These are phyloP conservation scores for Solanum neorickii DNA, from an alignment of 257 asterid genomes.

Conservation along the genomic window DNA sequence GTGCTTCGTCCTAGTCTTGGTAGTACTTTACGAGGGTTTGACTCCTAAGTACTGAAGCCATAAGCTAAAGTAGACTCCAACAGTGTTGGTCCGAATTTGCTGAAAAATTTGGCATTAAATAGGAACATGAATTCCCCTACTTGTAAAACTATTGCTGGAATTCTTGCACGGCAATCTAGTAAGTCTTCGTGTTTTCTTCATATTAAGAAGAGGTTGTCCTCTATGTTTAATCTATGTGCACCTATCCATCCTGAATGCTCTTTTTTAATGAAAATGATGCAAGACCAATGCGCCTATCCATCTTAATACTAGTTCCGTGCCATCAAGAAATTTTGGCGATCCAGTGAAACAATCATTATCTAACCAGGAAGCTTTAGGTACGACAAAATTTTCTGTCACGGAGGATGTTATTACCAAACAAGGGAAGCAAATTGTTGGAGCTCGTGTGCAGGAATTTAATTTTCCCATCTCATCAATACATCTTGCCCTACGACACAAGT, in stretches of 20 bases:
- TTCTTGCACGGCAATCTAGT: not conserved
- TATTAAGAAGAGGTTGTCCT: not conserved
- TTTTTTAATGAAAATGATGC: not conserved
- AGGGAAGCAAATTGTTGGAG: conserved; percentile 26
- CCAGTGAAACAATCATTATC: not conserved
- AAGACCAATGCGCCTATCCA: not conserved
- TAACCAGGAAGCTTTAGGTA: not conserved
- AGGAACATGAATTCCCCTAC: not conserved
- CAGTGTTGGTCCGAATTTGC: conserved; percentile 9
- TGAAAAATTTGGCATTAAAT: not conserved
- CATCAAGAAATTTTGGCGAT: not conserved
- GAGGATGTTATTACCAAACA: not conserved
- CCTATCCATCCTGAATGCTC: not conserved
- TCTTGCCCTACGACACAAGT: conserved; percentile 10
- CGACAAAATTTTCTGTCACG: not conserved
- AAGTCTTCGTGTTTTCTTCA: not conserved
- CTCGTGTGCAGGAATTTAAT: conserved; percentile 14
- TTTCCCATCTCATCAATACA: conserved; percentile 12
- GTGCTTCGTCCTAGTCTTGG: conserved; percentile 59
- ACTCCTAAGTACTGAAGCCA: conserved; percentile 10
- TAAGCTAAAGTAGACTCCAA: conserved; percentile 8
- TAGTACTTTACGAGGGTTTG: conserved; percentile 17
- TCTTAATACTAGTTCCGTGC: not conserved
- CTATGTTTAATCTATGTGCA: not conserved
- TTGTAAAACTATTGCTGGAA: not conserved